phyloP scores from a whole-genome alignment of 1,284 basidiomycete species.

The Malassezia nana region DNA sequence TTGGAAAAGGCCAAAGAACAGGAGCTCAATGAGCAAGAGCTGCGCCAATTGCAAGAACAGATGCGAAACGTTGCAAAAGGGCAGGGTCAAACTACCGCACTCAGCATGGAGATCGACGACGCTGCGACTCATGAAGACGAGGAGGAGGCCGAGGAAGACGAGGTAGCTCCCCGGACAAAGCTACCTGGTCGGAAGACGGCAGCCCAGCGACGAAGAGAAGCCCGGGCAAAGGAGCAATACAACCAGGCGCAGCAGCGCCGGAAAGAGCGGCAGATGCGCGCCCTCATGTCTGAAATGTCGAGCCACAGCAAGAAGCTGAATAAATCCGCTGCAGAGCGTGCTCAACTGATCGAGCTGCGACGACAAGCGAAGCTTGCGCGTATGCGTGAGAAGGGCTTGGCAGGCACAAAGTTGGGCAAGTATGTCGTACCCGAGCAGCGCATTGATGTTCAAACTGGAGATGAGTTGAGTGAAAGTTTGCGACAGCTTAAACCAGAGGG shows the following conservation, averaged over 20 bases:
- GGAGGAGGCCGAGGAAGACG: conserved; percentile 11
- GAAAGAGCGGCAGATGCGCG: conserved; percentile 22
- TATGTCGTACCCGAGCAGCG: conserved; percentile 21
- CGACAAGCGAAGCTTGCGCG: conserved; percentile 19
- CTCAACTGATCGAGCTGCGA: conserved; percentile 19
- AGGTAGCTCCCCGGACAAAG: not conserved
- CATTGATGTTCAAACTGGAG: conserved; percentile 72
- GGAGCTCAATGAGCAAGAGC: conserved; percentile 54
- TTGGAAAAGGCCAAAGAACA: conserved; percentile 59
- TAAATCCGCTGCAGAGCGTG: not conserved
- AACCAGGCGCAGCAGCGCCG: conserved; percentile 19
- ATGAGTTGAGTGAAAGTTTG: conserved; percentile 78
- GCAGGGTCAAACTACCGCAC: conserved; percentile 11
- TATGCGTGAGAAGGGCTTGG: conserved; percentile 22
- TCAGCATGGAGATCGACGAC: conserved; percentile 21
- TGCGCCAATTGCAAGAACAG: conserved; percentile 5
- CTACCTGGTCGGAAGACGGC: conserved; percentile 31
- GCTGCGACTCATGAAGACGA: not conserved
- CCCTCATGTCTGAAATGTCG: conserved; percentile 24
- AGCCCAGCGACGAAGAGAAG: conserved; percentile 19
- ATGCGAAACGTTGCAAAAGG: conserved; percentile 12
- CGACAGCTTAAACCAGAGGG: conserved; percentile 83
- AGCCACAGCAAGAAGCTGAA: conserved; percentile 10
- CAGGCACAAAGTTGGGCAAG: conserved; percentile 28
- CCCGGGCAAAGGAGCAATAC: conserved; percentile 23